Conservation (phyloP, 306 rosid species). For the Rosa persica region DNA sequence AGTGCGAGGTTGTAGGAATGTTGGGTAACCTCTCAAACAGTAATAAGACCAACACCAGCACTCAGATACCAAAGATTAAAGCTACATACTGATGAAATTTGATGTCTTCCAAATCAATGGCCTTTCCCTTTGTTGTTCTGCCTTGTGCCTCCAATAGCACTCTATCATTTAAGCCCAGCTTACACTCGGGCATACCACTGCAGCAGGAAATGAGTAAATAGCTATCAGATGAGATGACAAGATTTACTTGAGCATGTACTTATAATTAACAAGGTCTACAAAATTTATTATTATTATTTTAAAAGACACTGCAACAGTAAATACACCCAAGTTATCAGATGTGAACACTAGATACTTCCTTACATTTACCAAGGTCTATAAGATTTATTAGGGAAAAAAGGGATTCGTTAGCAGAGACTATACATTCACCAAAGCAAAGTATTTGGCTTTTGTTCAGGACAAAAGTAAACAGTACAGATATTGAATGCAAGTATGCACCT, state of each 20-base stretch:
- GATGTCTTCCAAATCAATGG: slow-evolving; percentile 98
- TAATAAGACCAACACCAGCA: not conserved
- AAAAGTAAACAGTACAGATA: not conserved
- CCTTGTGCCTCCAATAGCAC: slow-evolving; percentile 96
- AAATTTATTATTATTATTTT: not conserved
- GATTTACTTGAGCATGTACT: not conserved
- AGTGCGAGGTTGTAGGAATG: slow-evolving; percentile 22
- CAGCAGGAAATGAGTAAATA: slow-evolving; percentile 30
- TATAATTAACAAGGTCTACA: not conserved
- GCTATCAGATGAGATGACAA: not conserved
- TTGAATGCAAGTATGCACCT: not conserved
- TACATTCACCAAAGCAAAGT: not conserved
- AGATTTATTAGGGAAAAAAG: not conserved
- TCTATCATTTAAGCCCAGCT: slow-evolving; percentile 94
- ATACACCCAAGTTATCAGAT: not conserved
- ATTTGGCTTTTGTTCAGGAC: not conserved
- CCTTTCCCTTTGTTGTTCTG: slow-evolving; percentile 90
- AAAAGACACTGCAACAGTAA: slow-evolving; percentile 49
- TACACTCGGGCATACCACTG: slow-evolving; percentile 99
- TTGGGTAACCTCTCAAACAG: not conserved
- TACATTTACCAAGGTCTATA: not conserved
- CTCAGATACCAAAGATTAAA: slow-evolving; percentile 33
- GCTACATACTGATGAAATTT: slow-evolving; percentile 96
- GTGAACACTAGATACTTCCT: slow-evolving; percentile 4
- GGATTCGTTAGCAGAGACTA: not conserved